Evolutionary conservation across 2,329 filamentous ascomycete genomes (phyloP), one percentile per base, ranked within the genome.

Genomic region (Phyllosticta citribraziliensis): DNA sequence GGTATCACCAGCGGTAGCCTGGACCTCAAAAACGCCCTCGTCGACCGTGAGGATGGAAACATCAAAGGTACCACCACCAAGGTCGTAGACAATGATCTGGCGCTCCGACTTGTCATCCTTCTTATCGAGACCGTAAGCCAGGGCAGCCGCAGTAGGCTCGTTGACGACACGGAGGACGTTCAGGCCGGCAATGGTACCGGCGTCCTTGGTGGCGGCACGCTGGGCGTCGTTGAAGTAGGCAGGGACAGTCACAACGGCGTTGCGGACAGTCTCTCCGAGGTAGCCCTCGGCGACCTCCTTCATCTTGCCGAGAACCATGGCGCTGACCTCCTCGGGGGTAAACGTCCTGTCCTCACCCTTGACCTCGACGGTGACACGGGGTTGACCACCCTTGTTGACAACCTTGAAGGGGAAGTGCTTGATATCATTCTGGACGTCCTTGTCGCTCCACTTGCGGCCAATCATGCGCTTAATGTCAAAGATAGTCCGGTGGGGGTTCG

Each of bases 361-460:
- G 74, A 89, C 85, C 62, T 88, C 76, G 69, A 93, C 88, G 74
- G 88, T 83, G 73, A 99, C 86, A 67, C 86, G 79, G 66, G 94
- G 94, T 82, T 97, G 96, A 75, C 87, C 91, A 77, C 88, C 85
- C 82, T 94, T 92, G 82, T 88, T 84, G 72, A 91, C 74, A 64
- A 99, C 89, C 80, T 90, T 91, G 88, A 93, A 99, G 72, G 94
- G 93, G 84, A 96, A 97, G 83, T 97, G 89, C 89, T 99, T 97
- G 74, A 94, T 84, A 74, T 99, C 94, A 74, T 81, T 83, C 81
- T 97, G 92, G 67, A 97, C 87, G 66, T 95, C 89, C 80, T 74
- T 74, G 65, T 75, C 78, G 68, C 71, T 73, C 70, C 73, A 80
- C 72, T 80, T 80, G 67, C 77, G 75, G 50, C 79, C 79, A 66